Conservation (phyloP, 164 flowering plant species). For the Umbilicus rupestris region DNA sequence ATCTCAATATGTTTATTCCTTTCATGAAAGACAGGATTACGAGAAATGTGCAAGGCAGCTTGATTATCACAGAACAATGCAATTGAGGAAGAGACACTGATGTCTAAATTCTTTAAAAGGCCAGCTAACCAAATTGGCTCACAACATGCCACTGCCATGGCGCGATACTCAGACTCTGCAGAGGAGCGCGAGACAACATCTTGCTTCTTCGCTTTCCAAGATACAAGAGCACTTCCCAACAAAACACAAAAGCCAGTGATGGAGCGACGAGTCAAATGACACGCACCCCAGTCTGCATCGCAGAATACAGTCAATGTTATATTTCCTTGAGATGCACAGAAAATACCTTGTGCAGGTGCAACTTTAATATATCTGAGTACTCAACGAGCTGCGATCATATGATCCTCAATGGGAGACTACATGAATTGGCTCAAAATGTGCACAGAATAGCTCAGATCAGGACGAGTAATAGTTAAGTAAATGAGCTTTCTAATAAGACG, state of each 20-base stretch:
- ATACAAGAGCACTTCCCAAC: neutral
- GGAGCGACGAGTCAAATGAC: neutral
- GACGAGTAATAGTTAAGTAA: slow-evolving; percentile 1
- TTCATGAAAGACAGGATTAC: no score
- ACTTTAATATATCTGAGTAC: neutral
- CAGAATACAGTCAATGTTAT: neutral
- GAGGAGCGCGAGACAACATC: neutral
- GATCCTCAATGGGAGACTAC: neutral
- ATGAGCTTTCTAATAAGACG: neutral
- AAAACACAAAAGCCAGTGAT: neutral
- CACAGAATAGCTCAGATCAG: neutral
- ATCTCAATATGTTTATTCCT: no score
- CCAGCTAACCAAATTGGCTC: neutral
- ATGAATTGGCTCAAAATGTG: slow-evolving; percentile 5
- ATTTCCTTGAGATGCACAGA: neutral
- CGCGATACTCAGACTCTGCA: neutral
- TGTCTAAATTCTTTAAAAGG: neutral
- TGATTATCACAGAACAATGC: no score
- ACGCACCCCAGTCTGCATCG: neutral
- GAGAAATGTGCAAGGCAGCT: no score
- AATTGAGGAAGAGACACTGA: no score
- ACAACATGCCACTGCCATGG: neutral
- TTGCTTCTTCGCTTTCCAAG: neutral
- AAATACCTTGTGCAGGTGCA: neutral
- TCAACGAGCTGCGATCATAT: neutral